These are phyloP conservation scores for Sextonia rubra DNA, from an alignment of 164 flowering plant genomes.

Conservation along the genomic window DNA sequence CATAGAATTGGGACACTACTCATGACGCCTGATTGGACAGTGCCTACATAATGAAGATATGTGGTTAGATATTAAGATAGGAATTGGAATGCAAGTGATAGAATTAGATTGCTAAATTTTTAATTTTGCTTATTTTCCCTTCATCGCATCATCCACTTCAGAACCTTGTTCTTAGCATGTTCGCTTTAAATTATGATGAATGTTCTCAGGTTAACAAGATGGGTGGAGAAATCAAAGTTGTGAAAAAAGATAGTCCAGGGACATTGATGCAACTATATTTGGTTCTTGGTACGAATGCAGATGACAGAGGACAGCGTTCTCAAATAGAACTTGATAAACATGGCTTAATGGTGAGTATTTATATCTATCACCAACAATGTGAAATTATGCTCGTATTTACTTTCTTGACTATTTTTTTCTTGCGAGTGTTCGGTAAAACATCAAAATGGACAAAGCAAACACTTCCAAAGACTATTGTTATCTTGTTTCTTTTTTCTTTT, in stretches of 20 bases:
- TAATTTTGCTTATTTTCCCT: not conserved
- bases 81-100: too few species aligned
- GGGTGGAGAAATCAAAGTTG: slow-evolving; percentile 95
- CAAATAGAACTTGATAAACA: slow-evolving; percentile 39
- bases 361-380: slow-evolving; percentile 1
- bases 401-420: not conserved
- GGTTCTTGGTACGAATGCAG: slow-evolving; percentile 50
- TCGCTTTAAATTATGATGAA: not conserved
- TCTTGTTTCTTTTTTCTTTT: too few species aligned
- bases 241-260: slow-evolving; percentile 82
- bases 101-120: not conserved
- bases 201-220: slow-evolving; percentile 70
- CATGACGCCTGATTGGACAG: too few species aligned
- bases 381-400: not conserved
- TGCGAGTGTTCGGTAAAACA: not conserved
- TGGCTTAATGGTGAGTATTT: slow-evolving; percentile 44
- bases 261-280: slow-evolving; percentile 74
- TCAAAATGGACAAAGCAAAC: too few species aligned
- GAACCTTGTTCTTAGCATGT: not conserved
- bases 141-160: not conserved
- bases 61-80: too few species aligned
- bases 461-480: too few species aligned
- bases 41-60: too few species aligned
- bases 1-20: too few species aligned
- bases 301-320: slow-evolving; percentile 32